Evolutionary conservation across 2,329 filamentous ascomycete genomes (phyloP).

Genomic region (Aspergillus puulaauensis): DNA sequence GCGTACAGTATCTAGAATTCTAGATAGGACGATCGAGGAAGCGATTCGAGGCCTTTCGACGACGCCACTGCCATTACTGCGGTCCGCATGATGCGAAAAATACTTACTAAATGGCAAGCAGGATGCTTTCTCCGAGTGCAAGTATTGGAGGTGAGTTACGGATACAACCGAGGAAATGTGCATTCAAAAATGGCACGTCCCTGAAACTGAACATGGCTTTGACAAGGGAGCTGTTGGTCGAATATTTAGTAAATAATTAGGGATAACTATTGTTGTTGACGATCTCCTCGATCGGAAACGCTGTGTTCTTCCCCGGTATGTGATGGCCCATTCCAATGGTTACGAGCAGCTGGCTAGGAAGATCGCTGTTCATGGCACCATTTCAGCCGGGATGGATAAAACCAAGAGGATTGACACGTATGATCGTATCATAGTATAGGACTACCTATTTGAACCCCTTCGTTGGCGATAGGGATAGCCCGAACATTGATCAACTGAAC

Average conservation of each 20-base stretch:
- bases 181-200: too few species aligned
- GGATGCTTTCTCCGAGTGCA: neutral
- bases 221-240: neutral
- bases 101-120: neutral
- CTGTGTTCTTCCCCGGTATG: slow-evolving; percentile 30
- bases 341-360: slow-evolving; percentile 19
- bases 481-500: neutral
- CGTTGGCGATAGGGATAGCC: neutral
- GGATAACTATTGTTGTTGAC: slow-evolving; percentile 9
- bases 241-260: neutral
- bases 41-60: neutral
- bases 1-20: neutral
- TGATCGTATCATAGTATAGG: slow-evolving; percentile 1
- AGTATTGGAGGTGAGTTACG: neutral
- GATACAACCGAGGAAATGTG: neutral
- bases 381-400: slow-evolving; percentile 19
- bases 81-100: slow-evolving; percentile 1
- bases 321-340: slow-evolving; percentile 26
- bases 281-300: slow-evolving; percentile 28
- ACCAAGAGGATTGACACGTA: slow-evolving; percentile 9
- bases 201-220: slow-evolving; percentile 8
- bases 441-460: neutral
- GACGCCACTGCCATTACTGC: neutral
- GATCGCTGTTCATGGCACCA: slow-evolving; percentile 13
- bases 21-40: neutral